Conservation (phyloP, 1,139 yeast genomes). For the Hanseniaspora gamundiae region DNA sequence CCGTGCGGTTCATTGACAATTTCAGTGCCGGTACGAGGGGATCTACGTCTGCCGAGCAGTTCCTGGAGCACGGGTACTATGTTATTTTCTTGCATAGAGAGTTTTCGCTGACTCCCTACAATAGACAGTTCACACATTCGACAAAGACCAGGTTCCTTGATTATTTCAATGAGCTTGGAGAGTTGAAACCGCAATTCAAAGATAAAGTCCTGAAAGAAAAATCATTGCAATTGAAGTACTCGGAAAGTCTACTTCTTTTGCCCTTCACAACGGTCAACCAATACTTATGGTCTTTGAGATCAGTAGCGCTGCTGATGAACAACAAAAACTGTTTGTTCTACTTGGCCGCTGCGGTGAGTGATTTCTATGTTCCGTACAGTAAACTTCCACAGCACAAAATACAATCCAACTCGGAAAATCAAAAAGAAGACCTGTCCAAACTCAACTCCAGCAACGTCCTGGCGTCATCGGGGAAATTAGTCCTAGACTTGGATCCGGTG, state of each 20-base stretch:
- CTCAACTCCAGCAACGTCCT: conserved; percentile 1
- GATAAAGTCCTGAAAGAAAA: conserved; percentile 53
- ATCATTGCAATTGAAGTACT: conserved; percentile 49
- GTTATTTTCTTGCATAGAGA: conserved; percentile 89
- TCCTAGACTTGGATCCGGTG: conserved; percentile 84
- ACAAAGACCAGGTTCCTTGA: conserved; percentile 71
- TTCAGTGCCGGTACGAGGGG: conserved; percentile 98
- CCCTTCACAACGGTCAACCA: conserved; percentile 96
- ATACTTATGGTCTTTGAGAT: conserved; percentile 69
- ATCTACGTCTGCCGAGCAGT: conserved; percentile 88
- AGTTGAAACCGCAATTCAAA: conserved; percentile 47
- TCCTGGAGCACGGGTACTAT: conserved; percentile 74
- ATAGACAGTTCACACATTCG: conserved; percentile 78
- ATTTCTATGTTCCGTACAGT: conserved; percentile 80
- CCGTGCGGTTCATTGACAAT: conserved; percentile 91
- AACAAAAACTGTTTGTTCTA: conserved; percentile 59
- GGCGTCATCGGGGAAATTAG: conserved; percentile 40
- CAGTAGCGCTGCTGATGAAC: conserved; percentile 50
- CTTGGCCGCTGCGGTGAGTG: conserved; percentile 96
- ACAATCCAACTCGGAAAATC: conserved; percentile 45
- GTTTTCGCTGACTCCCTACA: conserved; percentile 80
- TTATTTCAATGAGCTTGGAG: conserved; percentile 49
- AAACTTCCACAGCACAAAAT: conserved; percentile 87
- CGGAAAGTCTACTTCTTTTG: conserved; percentile 39
- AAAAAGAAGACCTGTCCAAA: conserved; percentile 22